Conservation (phyloP, 192 early-diverging fungal genomes). For the Phlyctochytrium arcticum region DNA sequence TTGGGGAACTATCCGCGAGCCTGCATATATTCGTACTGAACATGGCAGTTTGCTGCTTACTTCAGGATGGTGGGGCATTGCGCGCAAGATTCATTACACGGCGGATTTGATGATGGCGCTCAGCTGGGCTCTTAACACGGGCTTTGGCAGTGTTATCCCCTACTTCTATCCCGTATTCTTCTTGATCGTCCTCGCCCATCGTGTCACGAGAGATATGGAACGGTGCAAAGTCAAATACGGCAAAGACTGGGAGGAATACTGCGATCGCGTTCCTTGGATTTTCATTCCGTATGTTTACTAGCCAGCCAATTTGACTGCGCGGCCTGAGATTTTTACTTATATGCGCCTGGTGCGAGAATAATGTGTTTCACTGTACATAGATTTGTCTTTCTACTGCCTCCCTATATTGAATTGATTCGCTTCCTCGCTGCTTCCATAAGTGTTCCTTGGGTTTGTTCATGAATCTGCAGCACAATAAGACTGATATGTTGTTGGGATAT, state of each 20-base stretch:
- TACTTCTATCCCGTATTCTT: slow-evolving; percentile 96
- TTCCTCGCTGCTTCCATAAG: too few relatives aligned
- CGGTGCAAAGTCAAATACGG: slow-evolving; percentile 91
- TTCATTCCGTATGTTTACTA: slow-evolving; percentile 67
- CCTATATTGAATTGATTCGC: too few relatives aligned
- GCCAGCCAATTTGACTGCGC: too few relatives aligned
- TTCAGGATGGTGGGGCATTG: slow-evolving; percentile 92
- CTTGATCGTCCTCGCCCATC: slow-evolving; percentile 79
- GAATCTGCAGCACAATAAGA: too few relatives aligned
- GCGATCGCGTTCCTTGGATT: slow-evolving; percentile 72
- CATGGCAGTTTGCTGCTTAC: slow-evolving; percentile 77
- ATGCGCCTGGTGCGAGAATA: too few relatives aligned
- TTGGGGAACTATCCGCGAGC: slow-evolving; percentile 41
- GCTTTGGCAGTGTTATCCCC: slow-evolving; percentile 73
- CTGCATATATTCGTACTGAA: slow-evolving; percentile 79
- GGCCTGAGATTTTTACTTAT: too few relatives aligned
- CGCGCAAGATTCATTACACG: slow-evolving; percentile 89
- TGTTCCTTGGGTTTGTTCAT: too few relatives aligned
- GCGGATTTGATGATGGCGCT: slow-evolving; percentile 88
- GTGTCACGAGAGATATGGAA: slow-evolving; percentile 82
- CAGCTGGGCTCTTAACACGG: slow-evolving; percentile 83
- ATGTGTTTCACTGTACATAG: too few relatives aligned
- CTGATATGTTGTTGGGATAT: too few relatives aligned
- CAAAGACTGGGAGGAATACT: slow-evolving; percentile 89
- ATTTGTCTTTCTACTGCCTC: too few relatives aligned